Conservation (phyloP, 148 eudicot species). For the Limonium bicolor region DNA sequence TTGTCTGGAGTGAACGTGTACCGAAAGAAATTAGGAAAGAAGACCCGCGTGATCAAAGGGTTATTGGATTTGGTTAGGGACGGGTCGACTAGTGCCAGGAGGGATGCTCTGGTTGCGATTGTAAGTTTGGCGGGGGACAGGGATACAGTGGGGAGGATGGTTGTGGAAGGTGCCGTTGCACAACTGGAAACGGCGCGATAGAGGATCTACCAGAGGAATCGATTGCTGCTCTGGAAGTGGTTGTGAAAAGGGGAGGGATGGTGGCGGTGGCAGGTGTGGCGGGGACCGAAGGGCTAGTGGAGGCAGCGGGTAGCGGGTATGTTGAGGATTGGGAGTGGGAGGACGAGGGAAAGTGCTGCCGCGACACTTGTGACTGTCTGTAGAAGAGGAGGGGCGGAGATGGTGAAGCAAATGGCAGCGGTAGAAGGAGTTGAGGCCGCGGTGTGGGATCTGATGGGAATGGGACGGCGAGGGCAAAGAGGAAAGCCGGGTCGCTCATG, state of each 20-base stretch:
- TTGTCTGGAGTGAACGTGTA: slow-evolving; percentile 37
- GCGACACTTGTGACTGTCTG: slow-evolving; percentile 67
- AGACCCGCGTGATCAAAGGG: slow-evolving; percentile 56
- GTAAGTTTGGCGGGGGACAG: slow-evolving; percentile 57
- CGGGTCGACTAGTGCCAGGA: slow-evolving; percentile 37
- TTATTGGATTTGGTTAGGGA: slow-evolving; percentile 47
- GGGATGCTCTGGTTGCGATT: slow-evolving; percentile 75
- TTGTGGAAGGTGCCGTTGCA: slow-evolving; percentile 56
- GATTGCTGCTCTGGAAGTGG: slow-evolving; percentile 40
- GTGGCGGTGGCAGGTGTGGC: slow-evolving; percentile 42
- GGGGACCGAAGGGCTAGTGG: slow-evolving; percentile 24
- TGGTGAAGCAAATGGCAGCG: slow-evolving; percentile 57
- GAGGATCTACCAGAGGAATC: slow-evolving; percentile 55
- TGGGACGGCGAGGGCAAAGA: slow-evolving; percentile 56
- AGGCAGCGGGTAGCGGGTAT: slow-evolving; percentile 23
- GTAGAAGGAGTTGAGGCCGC: slow-evolving; percentile 42
- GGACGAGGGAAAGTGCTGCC: slow-evolving; percentile 54
- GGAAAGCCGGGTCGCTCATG: slow-evolving; percentile 70
- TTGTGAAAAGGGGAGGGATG: slow-evolving; percentile 70
- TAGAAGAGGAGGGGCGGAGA: slow-evolving; percentile 65
- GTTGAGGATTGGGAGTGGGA: slow-evolving; percentile 44
- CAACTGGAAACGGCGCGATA: slow-evolving; percentile 27
- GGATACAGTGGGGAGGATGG: slow-evolving; percentile 45
- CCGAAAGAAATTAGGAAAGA: slow-evolving; percentile 41
- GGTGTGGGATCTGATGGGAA: slow-evolving; percentile 77